A percentile compares a stretch with the other conserved stretches of the same genome.
Evolutionary conservation across 345 rosid species (phyloP).

Genomic region (Sisymbrium irio): DNA sequence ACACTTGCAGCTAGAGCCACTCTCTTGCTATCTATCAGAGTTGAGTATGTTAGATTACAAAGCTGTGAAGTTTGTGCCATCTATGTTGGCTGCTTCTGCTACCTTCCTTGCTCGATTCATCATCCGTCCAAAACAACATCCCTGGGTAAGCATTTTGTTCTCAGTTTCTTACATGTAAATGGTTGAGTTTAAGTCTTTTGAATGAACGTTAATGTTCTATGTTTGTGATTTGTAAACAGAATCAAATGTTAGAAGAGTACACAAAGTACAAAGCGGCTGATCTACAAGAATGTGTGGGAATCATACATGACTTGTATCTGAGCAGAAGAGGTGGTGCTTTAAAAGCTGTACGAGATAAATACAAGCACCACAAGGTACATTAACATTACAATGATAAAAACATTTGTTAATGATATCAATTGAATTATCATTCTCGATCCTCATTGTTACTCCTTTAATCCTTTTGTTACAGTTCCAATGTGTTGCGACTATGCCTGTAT

Average conservation of each 20-base stretch:
- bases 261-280: slow-evolving; percentile 54
- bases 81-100: slow-evolving; percentile 72
- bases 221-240: slow-evolving; percentile 38
- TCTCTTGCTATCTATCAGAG: slow-evolving; percentile 75
- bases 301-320: slow-evolving; percentile 31
- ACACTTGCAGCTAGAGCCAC: slow-evolving; percentile 66
- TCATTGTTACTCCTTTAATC: slow-evolving; percentile 11
- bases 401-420: background rate
- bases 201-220: background rate
- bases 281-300: slow-evolving; percentile 27
- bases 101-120: slow-evolving; percentile 69
- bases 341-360: slow-evolving; percentile 69
- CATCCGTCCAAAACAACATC: slow-evolving; percentile 47
- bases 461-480: slow-evolving; percentile 54
- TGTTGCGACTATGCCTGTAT: slow-evolving; percentile 55
- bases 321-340: slow-evolving; percentile 41
- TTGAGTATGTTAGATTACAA: slow-evolving; percentile 70
- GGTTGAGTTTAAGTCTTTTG: background rate
- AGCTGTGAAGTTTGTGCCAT: slow-evolving; percentile 68
- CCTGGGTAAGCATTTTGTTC: slow-evolving; percentile 60
- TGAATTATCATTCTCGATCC: background rate
- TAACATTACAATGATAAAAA: background rate
- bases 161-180: background rate
- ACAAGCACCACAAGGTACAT: slow-evolving; percentile 68
- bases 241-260: slow-evolving; percentile 37